Evolutionary conservation across 2,329 filamentous ascomycete genomes (phyloP).

Genomic region (Verticillium zaregamsianum): DNA sequence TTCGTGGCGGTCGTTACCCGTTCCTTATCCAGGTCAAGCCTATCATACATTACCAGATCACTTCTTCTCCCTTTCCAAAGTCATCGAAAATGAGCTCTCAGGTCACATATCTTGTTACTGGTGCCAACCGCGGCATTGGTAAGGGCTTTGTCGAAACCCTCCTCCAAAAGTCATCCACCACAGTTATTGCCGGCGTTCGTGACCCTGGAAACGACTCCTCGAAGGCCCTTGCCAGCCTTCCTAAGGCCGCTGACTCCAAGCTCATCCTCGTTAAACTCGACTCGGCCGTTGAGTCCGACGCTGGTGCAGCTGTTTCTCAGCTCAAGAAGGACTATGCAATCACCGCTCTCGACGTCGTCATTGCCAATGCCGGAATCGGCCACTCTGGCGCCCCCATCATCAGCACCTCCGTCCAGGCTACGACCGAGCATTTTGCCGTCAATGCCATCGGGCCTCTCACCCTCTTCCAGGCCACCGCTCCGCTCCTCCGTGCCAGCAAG

Average conservation of each 20-base stretch:
- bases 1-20: too few relatives aligned
- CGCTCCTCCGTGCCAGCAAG: conserved; percentile 19
- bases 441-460: conserved; percentile 24
- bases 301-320: conserved; percentile 24
- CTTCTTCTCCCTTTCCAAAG: not conserved
- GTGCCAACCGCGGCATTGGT: conserved; percentile 33
- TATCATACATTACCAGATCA: too few relatives aligned
- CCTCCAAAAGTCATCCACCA: conserved; percentile 51
- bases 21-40: too few relatives aligned
- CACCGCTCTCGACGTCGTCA: conserved; percentile 40
- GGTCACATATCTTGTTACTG: conserved; percentile 29
- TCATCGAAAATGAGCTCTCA: conserved; percentile 22
- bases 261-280: conserved; percentile 42
- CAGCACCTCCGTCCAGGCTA: conserved; percentile 27
- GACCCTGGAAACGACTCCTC: conserved; percentile 20
- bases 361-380: conserved; percentile 46
- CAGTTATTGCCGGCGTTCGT: conserved; percentile 33
- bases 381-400: conserved; percentile 23
- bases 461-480: conserved; percentile 17
- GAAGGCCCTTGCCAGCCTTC: conserved; percentile 24
- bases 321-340: conserved; percentile 28
- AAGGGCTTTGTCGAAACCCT: conserved; percentile 25
- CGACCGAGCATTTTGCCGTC: conserved; percentile 31
- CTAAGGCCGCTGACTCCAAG: conserved; percentile 25
- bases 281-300: conserved; percentile 23